phyloP scores from a whole-genome alignment of 75 land plant species.

The Larix kaempferi region DNA sequence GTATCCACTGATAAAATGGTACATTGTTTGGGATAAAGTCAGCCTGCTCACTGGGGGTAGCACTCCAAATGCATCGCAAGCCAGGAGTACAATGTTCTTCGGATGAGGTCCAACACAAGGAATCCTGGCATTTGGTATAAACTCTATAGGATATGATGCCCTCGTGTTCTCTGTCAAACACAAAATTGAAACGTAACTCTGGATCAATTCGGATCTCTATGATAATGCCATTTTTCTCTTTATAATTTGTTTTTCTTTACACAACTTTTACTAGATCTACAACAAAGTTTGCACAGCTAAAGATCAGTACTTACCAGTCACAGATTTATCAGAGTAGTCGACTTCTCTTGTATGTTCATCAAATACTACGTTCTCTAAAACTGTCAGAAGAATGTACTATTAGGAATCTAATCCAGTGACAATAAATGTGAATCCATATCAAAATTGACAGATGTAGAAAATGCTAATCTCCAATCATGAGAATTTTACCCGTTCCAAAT shows the following conservation, averaged over 20 bases:
- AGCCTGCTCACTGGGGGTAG: slow-evolving; percentile 50
- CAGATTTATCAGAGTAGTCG: slow-evolving; percentile 41
- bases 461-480: not conserved
- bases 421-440: not conserved
- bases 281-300: not conserved
- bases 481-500: slow-evolving; percentile 22
- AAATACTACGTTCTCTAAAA: slow-evolving; percentile 48
- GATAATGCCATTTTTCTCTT: not conserved
- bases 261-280: no score
- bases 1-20: slow-evolving; percentile 55
- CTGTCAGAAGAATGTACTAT: slow-evolving; percentile 7
- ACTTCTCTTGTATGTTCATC: slow-evolving; percentile 48
- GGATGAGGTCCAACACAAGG: slow-evolving; percentile 53
- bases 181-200: not conserved
- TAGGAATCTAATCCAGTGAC: not conserved
- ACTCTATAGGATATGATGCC: slow-evolving; percentile 45
- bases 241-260: no score
- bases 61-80: slow-evolving; percentile 50
- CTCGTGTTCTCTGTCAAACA: slow-evolving; percentile 36
- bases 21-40: slow-evolving; percentile 41
- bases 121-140: slow-evolving; percentile 34
- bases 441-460: not conserved
- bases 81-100: slow-evolving; percentile 42
- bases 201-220: not conserved
- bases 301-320: slow-evolving; percentile 25